Conservation (phyloP, 768 basidiomycete genomes). For the Termitomyces sp. region DNA sequence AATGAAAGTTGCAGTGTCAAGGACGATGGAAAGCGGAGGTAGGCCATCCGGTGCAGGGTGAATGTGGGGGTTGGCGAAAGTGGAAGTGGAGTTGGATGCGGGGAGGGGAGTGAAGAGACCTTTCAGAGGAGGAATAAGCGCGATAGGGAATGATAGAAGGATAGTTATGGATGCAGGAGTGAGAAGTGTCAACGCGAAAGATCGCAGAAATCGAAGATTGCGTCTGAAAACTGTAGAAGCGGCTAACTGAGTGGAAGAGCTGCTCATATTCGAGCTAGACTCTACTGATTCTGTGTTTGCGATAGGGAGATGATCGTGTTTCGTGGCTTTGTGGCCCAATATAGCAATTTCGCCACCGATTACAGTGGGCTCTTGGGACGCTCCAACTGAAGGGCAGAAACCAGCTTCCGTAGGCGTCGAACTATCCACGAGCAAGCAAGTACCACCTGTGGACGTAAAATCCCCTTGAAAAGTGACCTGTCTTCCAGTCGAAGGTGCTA, state of each 20-base stretch:
- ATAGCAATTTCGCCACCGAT: constrained; percentile 1
- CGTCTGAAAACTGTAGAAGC: neutral
- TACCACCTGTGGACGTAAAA: constrained; percentile 14
- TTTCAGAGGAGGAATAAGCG: constrained; percentile 47
- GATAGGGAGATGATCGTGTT: neutral
- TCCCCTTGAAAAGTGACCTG: constrained; percentile 24
- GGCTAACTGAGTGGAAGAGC: neutral
- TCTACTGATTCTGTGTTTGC: neutral
- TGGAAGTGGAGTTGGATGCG: constrained; percentile 16
- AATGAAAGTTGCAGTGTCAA: constrained; percentile 47
- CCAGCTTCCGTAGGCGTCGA: constrained; percentile 11
- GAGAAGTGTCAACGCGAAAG: constrained; percentile 28
- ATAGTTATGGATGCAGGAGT: constrained; percentile 45
- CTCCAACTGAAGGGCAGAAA: neutral
- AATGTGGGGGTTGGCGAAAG: constrained; percentile 22
- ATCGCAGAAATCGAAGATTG: neutral
- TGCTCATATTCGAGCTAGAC: neutral
- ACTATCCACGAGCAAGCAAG: constrained; percentile 6
- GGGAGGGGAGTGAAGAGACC: constrained; percentile 43
- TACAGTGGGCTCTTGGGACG: constrained; percentile 12
- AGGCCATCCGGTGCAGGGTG: constrained; percentile 51
- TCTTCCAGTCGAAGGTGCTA: neutral
- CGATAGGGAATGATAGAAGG: constrained; percentile 41
- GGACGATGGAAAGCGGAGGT: constrained; percentile 50
- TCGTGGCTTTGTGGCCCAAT: neutral